Percentiles rank a stretch among this genome's conserved stretches.
These are phyloP conservation scores for Phlyctochytrium arcticum DNA, from an alignment of 192 early-diverging fungal genomes.

Conservation along the genomic window DNA sequence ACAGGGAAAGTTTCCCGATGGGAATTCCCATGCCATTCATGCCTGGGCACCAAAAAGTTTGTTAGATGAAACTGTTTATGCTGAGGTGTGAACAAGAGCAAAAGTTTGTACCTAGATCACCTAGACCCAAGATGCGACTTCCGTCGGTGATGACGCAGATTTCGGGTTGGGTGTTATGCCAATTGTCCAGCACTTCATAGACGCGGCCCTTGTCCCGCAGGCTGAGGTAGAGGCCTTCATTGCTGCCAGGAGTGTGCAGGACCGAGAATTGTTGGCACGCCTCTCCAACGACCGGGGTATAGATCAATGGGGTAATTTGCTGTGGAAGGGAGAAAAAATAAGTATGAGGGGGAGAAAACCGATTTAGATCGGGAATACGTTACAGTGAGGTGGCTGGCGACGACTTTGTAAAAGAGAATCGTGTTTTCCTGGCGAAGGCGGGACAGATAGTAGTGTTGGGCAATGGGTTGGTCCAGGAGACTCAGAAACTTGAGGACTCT, in stretches of 20 bases:
- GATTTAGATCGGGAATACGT: slow-evolving; percentile 37
- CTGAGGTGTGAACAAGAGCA: too few relatives aligned
- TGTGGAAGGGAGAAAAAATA: slow-evolving; percentile 61
- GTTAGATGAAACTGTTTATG: too few relatives aligned
- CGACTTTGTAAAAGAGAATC: slow-evolving; percentile 78
- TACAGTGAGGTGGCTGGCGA: slow-evolving; percentile 58
- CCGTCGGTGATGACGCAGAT: slow-evolving; percentile 96
- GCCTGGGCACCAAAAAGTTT: too few relatives aligned
- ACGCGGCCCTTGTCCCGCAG: slow-evolving; percentile 71
- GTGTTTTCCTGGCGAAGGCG: slow-evolving; percentile 76
- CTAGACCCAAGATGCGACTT: slow-evolving; percentile 88
- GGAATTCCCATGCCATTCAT: slow-evolving; percentile 95
- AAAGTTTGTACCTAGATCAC: slow-evolving; percentile 76
- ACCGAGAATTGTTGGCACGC: slow-evolving; percentile 88
- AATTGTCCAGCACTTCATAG: slow-evolving; percentile 73
- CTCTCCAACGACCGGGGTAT: slow-evolving; percentile 45
- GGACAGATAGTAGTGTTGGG: slow-evolving; percentile 84
- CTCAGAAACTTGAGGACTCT: slow-evolving; percentile 70
- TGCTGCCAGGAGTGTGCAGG: slow-evolving; percentile 62
- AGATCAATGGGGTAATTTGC: slow-evolving; percentile 40
- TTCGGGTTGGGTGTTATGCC: slow-evolving; percentile 64
- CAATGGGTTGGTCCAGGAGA: slow-evolving; percentile 62
- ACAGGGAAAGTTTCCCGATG: slow-evolving; percentile 92
- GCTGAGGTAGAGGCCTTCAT: slow-evolving; percentile 86
- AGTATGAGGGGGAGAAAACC: slow-evolving; percentile 25